Conservation (phyloP, 1,139 yeast genomes). For the Magnusiomyces tetraspermus region DNA sequence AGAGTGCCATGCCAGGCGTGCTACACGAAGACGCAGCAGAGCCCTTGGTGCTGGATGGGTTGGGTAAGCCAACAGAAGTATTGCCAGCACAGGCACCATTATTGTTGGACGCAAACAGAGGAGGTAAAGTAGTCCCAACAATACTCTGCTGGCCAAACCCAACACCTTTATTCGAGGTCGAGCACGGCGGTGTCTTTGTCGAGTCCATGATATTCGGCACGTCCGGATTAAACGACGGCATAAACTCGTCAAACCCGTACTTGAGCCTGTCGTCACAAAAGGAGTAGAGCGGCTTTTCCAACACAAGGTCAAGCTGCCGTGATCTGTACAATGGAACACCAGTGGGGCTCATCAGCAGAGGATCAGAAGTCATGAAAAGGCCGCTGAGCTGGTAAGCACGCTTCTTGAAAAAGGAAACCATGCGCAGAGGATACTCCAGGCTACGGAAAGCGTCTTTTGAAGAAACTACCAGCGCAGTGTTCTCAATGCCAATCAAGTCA, state of each 20-base stretch:
- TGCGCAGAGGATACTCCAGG: slow-evolving; percentile 29
- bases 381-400: slow-evolving; percentile 27
- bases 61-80: no score
- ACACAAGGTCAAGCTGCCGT: slow-evolving; percentile 17
- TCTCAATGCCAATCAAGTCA: slow-evolving; percentile 17
- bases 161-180: slow-evolving; percentile 6
- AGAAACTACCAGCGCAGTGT: slow-evolving; percentile 3
- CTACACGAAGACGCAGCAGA: background rate
- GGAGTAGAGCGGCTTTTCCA: slow-evolving; percentile 19
- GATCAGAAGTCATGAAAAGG: slow-evolving; percentile 25
- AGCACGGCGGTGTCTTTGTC: slow-evolving; percentile 10
- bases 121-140: background rate
- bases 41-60: background rate
- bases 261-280: slow-evolving; percentile 14
- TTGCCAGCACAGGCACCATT: no score
- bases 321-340: slow-evolving; percentile 19
- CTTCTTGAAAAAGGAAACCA: slow-evolving; percentile 31
- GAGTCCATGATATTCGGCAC: slow-evolving; percentile 6
- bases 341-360: slow-evolving; percentile 24
- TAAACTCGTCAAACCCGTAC: background rate
- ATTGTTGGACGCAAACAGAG: background rate
- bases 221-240: slow-evolving; percentile 9
- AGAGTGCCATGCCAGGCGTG: background rate
- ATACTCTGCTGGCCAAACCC: background rate
- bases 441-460: slow-evolving; percentile 15